Evolutionary conservation across 2,329 filamentous ascomycete species (phyloP).

Genomic region (Westerdykella aurantiaca): DNA sequence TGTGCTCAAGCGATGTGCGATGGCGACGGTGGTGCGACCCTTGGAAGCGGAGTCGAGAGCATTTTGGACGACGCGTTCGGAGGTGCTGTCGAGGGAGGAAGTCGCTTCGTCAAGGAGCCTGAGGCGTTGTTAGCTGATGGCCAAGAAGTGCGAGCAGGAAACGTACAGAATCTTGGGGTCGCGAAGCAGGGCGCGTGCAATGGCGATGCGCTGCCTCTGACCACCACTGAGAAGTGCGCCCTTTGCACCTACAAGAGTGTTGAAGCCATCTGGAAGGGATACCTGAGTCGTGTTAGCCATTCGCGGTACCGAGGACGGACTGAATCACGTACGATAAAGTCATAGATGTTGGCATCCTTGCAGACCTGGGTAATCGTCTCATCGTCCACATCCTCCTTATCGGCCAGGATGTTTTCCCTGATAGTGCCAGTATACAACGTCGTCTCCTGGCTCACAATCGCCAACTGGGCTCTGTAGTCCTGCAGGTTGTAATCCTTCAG

Average conservation of each 20-base stretch:
- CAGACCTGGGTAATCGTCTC: conserved; percentile 71
- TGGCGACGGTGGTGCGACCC: conserved; percentile 87
- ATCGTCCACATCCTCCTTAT: conserved; percentile 62
- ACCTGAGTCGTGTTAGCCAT: conserved; percentile 14
- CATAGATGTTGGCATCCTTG: conserved; percentile 53
- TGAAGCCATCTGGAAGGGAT: conserved; percentile 61
- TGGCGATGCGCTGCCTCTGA: conserved; percentile 92
- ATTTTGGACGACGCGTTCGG: conserved; percentile 72
- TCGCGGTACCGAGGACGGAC: not conserved
- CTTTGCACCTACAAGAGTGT: conserved; percentile 80
- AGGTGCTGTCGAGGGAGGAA: conserved; percentile 33
- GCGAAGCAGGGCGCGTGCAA: conserved; percentile 85
- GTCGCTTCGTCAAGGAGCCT: conserved; percentile 37
- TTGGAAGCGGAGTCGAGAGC: conserved; percentile 76
- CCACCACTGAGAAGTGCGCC: conserved; percentile 62
- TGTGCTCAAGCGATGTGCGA: conserved; percentile 85
- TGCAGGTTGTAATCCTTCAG: conserved; percentile 72
- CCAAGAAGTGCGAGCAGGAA: conserved; percentile 77
- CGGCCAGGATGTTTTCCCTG: conserved; percentile 70
- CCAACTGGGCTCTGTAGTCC: conserved; percentile 76
- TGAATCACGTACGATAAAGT: conserved; percentile 28
- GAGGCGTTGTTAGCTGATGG: conserved; percentile 44
- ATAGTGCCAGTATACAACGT: conserved; percentile 93
- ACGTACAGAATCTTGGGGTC: conserved; percentile 80
- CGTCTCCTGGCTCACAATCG: conserved; percentile 93